These are phyloP conservation scores for Mychonastes homosphaera DNA, from an alignment of 139 green algal genomes.

Conservation along the genomic window DNA sequence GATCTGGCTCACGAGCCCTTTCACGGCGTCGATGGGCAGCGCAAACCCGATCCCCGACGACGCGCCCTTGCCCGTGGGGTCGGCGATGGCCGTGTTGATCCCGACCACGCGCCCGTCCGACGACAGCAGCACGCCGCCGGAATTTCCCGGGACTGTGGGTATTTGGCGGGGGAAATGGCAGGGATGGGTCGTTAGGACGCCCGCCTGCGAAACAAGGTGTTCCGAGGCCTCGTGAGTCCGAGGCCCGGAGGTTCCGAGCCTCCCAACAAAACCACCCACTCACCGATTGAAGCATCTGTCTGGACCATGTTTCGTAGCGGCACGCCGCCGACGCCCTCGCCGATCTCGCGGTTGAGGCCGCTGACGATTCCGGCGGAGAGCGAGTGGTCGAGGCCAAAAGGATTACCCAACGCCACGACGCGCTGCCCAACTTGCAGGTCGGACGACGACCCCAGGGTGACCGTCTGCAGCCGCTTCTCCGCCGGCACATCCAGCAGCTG, in stretches of 20 bases:
- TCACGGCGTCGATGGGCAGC: conserved; percentile 65
- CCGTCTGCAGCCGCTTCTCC: conserved; percentile 21
- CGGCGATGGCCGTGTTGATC: conserved; percentile 78
- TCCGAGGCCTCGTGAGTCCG: conserved; percentile 48
- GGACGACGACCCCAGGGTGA: conserved; percentile 22
- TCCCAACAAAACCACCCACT: background rate
- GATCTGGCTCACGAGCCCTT: conserved; percentile 43
- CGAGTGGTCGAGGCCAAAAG: conserved; percentile 56
- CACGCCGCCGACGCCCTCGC: conserved; percentile 25
- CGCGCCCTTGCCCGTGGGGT: conserved; percentile 37
- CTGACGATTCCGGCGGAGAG: conserved; percentile 42
- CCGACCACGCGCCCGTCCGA: conserved; percentile 35
- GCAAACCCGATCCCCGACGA: conserved; percentile 65
- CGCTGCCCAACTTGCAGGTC: conserved; percentile 61
- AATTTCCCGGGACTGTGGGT: background rate
- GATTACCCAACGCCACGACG: conserved; percentile 55
- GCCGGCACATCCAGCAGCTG: conserved; percentile 20
- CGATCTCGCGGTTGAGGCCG: conserved; percentile 31
- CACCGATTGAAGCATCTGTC: conserved; percentile 39
- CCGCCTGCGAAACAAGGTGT: background rate
- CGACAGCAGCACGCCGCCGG: conserved; percentile 40
- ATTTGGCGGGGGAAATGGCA: conserved; percentile 56
- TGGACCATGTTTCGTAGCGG: conserved; percentile 20
- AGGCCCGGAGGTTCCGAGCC: conserved; percentile 49
- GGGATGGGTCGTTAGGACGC: background rate